These are phyloP conservation scores for Mycosphaerella sp. DNA, from an alignment of 2,329 filamentous ascomycete genomes.

Conservation along the genomic window DNA sequence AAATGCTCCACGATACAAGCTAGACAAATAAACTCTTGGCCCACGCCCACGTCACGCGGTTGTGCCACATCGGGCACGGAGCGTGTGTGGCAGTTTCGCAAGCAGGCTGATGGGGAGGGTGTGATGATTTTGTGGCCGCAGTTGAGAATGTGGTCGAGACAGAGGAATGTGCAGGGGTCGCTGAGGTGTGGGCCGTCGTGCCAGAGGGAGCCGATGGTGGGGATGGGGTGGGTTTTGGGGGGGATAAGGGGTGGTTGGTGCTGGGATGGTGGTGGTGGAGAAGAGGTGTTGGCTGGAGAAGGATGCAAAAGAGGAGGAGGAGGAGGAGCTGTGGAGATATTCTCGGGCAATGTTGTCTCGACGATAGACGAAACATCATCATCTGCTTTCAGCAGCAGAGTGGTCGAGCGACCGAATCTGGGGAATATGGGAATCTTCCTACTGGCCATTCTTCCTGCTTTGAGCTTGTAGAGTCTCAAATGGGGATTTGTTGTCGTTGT, in stretches of 20 bases:
- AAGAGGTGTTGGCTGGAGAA: not conserved
- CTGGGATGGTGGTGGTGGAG: not conserved
- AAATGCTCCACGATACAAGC: constrained; percentile 13
- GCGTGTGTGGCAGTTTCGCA: constrained; percentile 9
- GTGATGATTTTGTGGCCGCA: constrained; percentile 15
- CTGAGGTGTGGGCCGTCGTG: constrained; percentile 7
- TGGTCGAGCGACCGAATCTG: constrained; percentile 2
- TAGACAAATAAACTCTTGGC: constrained; percentile 8
- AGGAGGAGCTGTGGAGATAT: too few relatives aligned
- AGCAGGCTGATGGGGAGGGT: constrained; percentile 6
- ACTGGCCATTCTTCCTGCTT: constrained; percentile 9
- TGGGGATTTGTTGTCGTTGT: not conserved
- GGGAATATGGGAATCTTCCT: constrained; percentile 7
- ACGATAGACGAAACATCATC: too few relatives aligned
- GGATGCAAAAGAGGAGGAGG: not conserved
- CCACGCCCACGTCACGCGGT: constrained; percentile 12
- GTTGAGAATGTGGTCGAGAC: constrained; percentile 10
- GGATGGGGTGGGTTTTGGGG: not conserved
- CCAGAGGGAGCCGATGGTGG: constrained; percentile 4
- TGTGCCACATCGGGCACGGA: constrained; percentile 7
- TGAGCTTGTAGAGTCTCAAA: constrained; percentile 2
- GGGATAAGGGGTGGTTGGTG: not conserved
- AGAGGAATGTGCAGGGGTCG: constrained; percentile 10
- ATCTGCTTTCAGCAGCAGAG: too few relatives aligned
- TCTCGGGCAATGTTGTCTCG: too few relatives aligned